Evolutionary conservation across 2,329 filamentous ascomycete genomes (phyloP).

Genomic region (Cordyceps pruinosa): DNA sequence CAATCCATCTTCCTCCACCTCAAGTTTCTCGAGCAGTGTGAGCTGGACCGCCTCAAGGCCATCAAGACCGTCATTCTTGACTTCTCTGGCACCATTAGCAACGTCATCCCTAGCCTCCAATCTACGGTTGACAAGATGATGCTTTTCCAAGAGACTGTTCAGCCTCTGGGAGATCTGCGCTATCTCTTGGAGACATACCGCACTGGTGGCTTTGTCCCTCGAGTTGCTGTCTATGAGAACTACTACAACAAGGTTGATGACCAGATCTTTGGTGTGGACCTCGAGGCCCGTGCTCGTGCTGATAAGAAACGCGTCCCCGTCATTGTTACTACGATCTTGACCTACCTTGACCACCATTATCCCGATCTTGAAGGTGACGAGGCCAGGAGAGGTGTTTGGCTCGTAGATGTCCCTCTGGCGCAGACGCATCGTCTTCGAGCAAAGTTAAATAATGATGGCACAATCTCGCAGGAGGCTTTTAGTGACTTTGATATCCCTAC

Average conservation of each 20-base stretch:
- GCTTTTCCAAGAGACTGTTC: slow-evolving; percentile 98
- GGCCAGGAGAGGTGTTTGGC: slow-evolving; percentile 85
- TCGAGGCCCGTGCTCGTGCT: slow-evolving; percentile 88
- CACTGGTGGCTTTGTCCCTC: slow-evolving; percentile 86
- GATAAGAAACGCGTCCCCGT: slow-evolving; percentile 94
- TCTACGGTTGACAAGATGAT: slow-evolving; percentile 98
- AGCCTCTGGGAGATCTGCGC: slow-evolving; percentile 79
- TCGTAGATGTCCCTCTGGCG: slow-evolving; percentile 80
- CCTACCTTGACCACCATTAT: slow-evolving; percentile 93
- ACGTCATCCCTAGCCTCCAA: slow-evolving; percentile 93
- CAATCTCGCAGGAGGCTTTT: slow-evolving; percentile 67
- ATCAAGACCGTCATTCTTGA: slow-evolving; percentile 98
- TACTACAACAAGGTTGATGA: slow-evolving; percentile 98
- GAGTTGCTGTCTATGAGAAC: slow-evolving; percentile 91
- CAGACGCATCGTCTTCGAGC: slow-evolving; percentile 79
- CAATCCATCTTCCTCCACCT: slow-evolving; percentile 90
- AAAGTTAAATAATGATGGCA: slow-evolving; percentile 80
- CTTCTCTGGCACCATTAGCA: slow-evolving; percentile 94
- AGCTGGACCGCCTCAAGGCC: slow-evolving; percentile 90
- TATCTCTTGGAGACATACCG: slow-evolving; percentile 96
- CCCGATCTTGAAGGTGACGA: slow-evolving; percentile 96
- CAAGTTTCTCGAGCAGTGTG: slow-evolving; percentile 94
- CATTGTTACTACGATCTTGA: slow-evolving; percentile 86
- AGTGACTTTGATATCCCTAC: slow-evolving; percentile 90
- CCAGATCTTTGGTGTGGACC: slow-evolving; percentile 94